phyloP scores from a whole-genome alignment of 2,329 filamentous ascomycete species.

The Arthroderma sp. region DNA sequence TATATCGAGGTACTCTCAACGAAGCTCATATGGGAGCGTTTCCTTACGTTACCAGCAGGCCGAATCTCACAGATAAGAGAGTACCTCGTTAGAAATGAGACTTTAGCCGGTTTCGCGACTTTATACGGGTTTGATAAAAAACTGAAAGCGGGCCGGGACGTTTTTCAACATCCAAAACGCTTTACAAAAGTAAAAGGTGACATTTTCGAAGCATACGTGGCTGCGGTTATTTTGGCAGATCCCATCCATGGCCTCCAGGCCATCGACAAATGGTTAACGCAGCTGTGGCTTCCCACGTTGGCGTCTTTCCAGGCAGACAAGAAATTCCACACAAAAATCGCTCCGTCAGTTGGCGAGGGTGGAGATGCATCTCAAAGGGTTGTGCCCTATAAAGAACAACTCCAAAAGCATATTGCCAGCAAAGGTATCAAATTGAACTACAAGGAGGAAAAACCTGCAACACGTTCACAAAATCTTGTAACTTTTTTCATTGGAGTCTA shows the following conservation, averaged over 20 bases:
- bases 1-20: constrained; percentile 69
- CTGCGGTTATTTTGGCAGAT: constrained; percentile 59
- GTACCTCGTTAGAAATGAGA: constrained; percentile 65
- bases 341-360: too few species aligned
- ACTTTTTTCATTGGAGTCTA: constrained; percentile 35
- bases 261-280: constrained; percentile 57
- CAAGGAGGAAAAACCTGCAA: constrained; percentile 28
- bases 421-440: constrained; percentile 51
- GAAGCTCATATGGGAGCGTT: constrained; percentile 60
- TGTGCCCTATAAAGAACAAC: constrained; percentile 39
- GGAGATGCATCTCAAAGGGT: constrained; percentile 5
- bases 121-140: constrained; percentile 58
- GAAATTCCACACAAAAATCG: neutral
- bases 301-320: constrained; percentile 19
- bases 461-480: constrained; percentile 25
- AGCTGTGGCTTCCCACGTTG: constrained; percentile 59
- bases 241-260: constrained; percentile 46
- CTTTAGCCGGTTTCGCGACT: constrained; percentile 54
- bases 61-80: constrained; percentile 66
- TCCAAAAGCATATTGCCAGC: constrained; percentile 41
- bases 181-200: constrained; percentile 67
- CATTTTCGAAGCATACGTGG: constrained; percentile 83
- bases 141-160: constrained; percentile 43
- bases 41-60: constrained; percentile 52
- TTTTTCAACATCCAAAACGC: constrained; percentile 37